A percentile compares a stretch with the other conserved stretches of the same genome.
Conservation (phyloP, 768 basidiomycete genomes). For the Trametes cubensis region DNA sequence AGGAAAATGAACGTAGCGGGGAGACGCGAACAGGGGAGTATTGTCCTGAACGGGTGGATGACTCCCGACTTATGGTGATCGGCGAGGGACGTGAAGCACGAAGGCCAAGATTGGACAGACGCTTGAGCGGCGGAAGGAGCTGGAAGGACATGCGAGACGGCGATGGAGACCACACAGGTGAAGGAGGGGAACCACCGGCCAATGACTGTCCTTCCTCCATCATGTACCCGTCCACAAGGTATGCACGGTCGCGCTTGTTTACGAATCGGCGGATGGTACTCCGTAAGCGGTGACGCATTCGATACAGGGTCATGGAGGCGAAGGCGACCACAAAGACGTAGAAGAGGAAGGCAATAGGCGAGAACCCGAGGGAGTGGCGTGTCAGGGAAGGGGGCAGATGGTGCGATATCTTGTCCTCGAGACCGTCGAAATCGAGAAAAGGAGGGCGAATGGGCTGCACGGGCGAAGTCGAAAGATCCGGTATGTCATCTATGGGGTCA, state of each 20-base stretch:
- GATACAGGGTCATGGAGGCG: conserved; percentile 49
- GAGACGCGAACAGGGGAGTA: conserved; percentile 32
- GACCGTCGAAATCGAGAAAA: conserved; percentile 56
- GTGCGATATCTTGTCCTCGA: conserved; percentile 67
- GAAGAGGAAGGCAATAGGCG: conserved; percentile 63
- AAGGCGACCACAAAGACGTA: conserved; percentile 50
- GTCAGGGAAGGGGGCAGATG: conserved; percentile 67
- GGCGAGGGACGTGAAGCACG: conserved; percentile 24
- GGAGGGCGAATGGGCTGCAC: conserved; percentile 68
- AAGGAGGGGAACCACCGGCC: conserved; percentile 26
- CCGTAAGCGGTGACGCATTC: conserved; percentile 61
- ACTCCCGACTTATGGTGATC: conserved; percentile 23
- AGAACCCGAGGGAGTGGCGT: conserved; percentile 70
- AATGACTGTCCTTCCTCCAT: conserved; percentile 38
- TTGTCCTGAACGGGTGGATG: conserved; percentile 27
- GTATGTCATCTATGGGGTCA: conserved; percentile 72
- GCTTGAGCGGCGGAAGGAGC: conserved; percentile 25
- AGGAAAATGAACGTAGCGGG: conserved; percentile 33
- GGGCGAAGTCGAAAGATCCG: conserved; percentile 52
- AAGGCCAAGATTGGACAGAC: conserved; percentile 21
- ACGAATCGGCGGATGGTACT: conserved; percentile 43
- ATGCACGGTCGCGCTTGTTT: conserved; percentile 33
- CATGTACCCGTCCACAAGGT: conserved; percentile 30
- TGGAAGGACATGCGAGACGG: conserved; percentile 46
- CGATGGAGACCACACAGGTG: conserved; percentile 51